A percentile compares a stretch with the other conserved stretches of the same genome.
These are phyloP conservation scores for Amanita phalloides DNA, from an alignment of 768 basidiomycete species.

Conservation along the genomic window DNA sequence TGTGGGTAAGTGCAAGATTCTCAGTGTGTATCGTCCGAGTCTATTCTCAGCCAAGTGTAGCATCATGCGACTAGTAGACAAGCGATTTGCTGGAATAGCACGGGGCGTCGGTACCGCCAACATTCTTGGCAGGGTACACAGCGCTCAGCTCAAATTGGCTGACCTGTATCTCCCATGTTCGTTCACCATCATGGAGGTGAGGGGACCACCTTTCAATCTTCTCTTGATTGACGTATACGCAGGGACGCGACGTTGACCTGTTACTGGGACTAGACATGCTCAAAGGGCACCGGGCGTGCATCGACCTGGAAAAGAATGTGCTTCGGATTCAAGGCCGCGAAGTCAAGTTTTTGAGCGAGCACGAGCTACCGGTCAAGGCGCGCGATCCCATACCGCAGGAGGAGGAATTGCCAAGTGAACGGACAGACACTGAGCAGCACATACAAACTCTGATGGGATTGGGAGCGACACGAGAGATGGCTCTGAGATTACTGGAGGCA, in stretches of 20 bases:
- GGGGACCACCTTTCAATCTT: constrained; percentile 6
- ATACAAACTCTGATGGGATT: constrained; percentile 65
- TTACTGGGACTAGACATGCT: constrained; percentile 99
- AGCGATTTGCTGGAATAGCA: constrained; percentile 80
- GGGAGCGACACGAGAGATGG: constrained; percentile 68
- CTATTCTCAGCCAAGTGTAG: constrained; percentile 23
- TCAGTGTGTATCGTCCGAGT: neutral
- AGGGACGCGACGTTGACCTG: constrained; percentile 92
- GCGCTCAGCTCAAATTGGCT: constrained; percentile 81
- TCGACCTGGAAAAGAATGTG: constrained; percentile 84
- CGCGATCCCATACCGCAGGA: constrained; percentile 21
- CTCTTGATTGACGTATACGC: neutral
- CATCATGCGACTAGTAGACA: constrained; percentile 90
- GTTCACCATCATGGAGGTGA: constrained; percentile 91
- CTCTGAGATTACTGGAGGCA: constrained; percentile 66
- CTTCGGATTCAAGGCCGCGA: constrained; percentile 90
- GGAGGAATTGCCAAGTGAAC: constrained; percentile 16
- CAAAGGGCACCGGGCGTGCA: constrained; percentile 92
- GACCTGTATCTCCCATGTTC: constrained; percentile 82
- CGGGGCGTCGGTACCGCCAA: constrained; percentile 90
- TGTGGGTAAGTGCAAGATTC: constrained; percentile 54
- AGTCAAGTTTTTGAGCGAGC: constrained; percentile 84
- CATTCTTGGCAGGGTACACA: constrained; percentile 91
- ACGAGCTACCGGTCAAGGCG: constrained; percentile 84
- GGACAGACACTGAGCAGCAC: constrained; percentile 13